Percentiles rank a stretch among this genome's conserved stretches.
Evolutionary conservation across 768 basidiomycete genomes (phyloP).

Genomic region (Tylopilus cervinicoccineus): DNA sequence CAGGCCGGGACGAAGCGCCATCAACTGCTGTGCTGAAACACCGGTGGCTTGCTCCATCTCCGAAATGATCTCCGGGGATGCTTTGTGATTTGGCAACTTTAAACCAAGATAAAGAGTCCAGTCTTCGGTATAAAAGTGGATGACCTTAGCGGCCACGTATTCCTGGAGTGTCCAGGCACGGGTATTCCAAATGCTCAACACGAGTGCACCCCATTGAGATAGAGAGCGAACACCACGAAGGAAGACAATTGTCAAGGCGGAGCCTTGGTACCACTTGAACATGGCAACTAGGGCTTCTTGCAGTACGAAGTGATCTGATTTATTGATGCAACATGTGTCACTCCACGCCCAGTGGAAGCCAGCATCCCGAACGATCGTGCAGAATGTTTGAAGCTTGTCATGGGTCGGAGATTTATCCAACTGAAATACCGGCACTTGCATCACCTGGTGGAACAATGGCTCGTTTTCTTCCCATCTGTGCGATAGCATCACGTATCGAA

Average conservation of each 20-base stretch:
- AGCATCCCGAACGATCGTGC: not conserved
- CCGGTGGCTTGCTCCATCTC: not conserved
- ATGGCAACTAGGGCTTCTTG: not conserved
- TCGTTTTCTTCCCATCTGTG: not conserved
- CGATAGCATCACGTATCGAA: not conserved
- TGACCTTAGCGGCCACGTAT: not conserved
- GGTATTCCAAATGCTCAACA: not conserved
- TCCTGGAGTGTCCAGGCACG: not conserved
- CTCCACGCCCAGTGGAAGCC: not conserved
- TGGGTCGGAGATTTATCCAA: too few species aligned
- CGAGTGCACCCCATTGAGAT: not conserved
- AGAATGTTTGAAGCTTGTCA: not conserved
- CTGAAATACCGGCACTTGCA: not conserved
- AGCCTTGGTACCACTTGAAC: not conserved
- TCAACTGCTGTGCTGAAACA: not conserved
- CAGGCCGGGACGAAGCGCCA: not conserved
- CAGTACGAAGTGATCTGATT: not conserved
- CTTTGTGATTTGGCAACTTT: not conserved
- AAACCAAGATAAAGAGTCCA: not conserved
- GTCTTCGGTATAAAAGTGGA: not conserved
- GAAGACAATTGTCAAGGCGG: not conserved
- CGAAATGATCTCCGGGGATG: not conserved
- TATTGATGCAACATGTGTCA: not conserved
- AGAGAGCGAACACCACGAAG: not conserved
- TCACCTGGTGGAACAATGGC: not conserved